Evolutionary conservation across 192 early-diverging fungal genomes (phyloP), one percentile per base, ranked within the genome.

Genomic region (Linnemannia exigua): DNA sequence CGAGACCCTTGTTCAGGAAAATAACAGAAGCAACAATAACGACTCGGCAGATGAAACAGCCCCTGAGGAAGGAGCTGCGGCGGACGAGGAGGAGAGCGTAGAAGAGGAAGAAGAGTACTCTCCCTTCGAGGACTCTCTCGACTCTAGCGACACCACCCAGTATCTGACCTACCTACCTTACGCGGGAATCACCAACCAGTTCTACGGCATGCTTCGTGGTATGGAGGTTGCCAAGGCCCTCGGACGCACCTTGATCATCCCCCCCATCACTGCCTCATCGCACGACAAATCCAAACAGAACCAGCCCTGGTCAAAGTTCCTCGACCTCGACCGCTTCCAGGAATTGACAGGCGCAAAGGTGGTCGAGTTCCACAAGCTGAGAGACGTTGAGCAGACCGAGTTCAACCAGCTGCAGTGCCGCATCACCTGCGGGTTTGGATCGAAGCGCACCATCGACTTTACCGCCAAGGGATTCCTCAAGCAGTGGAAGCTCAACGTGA

Each of bases 281-380:
- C 84, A 86, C 70, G 84, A 86, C 78, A 86, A 86, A 72, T 86
- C 84, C 12, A 86, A 86, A 66, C 84, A 86, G 66, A 86, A 86
- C 25, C 84, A 86, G 66, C 84, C 84, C 36, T 86, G 84, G 84
- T 86, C 84, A 71, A 86, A 80, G 84, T 86, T 86, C 63, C 74
- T 86, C 35, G 84, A 86, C 63, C 71, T 86, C 20, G 70, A 79
- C 2, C 77, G 70, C 19, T 86, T 86, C 72, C 67, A 79, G 61
- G 79, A 86, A 63, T 38, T 86, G 47, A 86, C 84, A 15, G 84
- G 84, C 36, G 69, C 84, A 47, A 86, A 86, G 51, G 84, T 86
- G n/a, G 58, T 86, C 11, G 84, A 86, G 66, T 86, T 79, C 47
- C 84, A 86, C 68, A 50, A 80, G 46, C 70, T 86, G 38, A 74